Evolutionary conservation across 495 filamentous ascomycete genomes (phyloP), one percentile per base, ranked within the genome.

Genomic region (Penicillium pulvis): DNA sequence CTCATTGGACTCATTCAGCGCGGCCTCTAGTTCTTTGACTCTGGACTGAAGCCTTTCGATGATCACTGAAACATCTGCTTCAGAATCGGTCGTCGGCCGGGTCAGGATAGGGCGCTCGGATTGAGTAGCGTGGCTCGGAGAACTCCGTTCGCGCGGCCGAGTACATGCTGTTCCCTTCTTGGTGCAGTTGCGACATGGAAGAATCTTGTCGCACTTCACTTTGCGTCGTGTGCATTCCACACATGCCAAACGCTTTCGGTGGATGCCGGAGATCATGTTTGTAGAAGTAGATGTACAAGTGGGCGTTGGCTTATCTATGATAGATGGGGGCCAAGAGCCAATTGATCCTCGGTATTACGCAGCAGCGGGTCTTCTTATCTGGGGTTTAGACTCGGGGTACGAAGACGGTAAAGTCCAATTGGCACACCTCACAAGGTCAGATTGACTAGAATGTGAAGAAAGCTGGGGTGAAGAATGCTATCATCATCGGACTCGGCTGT

Each of bases 141-240:
- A 61, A n/a, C 51, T 59, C 52, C 55, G 58, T 36, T 60, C 54
- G 35, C 57, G 57, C 53, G 63, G 46, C 45, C 61, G 55, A 52
- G 51, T 61, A 42, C 60, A 66, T 10, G 20, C 19, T 23, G 53
- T 55, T 12, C 58, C 55, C 33, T 66, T 69, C 19, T 56, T 55
- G 35, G 60, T 56, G 47, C 69, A 70, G 44, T 68, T 71, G 44
- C 65, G 61, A 62, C 67, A 68, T 14, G 65, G 65, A 7, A 67
- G 28, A 3, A 63, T 64, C 54, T 70, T 72, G 61, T 72, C 67
- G 19, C 63, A 72, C 30, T 67, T 65, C 33, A 70, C 63, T 56
- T 70, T 65, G 33, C 68, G 63, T 19, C 67, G 57, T 3, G 66
- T 71, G 45, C 67, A 70, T 51, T 71, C 62, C 8, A 59, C 56